Evolutionary conservation across 768 basidiomycete species (phyloP).

Genomic region (Phlebiopsis flavidoalba): DNA sequence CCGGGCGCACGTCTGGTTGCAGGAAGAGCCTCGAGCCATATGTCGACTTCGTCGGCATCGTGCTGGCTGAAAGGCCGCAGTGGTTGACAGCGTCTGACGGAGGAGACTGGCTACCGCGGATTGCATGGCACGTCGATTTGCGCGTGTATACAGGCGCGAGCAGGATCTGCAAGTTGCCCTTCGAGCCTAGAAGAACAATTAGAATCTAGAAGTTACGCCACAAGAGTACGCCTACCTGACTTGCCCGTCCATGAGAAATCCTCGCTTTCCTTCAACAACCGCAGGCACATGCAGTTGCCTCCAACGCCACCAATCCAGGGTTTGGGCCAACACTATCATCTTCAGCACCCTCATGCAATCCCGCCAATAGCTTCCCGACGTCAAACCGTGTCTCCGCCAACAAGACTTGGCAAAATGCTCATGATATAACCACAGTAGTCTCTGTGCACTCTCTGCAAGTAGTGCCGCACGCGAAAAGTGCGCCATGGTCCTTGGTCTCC

Average conservation of each 20-base stretch:
- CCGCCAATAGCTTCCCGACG: slow-evolving; percentile 68
- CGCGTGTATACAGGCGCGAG: slow-evolving; percentile 55
- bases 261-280: slow-evolving; percentile 68
- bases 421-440: slow-evolving; percentile 85
- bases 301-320: slow-evolving; percentile 45
- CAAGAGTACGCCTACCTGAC: slow-evolving; percentile 39
- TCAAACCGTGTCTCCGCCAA: slow-evolving; percentile 83
- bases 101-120: slow-evolving; percentile 51
- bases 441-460: slow-evolving; percentile 73
- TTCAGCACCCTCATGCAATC: slow-evolving; percentile 32
- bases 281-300: slow-evolving; percentile 75
- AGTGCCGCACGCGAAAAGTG: slow-evolving; percentile 48
- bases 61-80: slow-evolving; percentile 80
- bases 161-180: slow-evolving; percentile 69
- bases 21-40: slow-evolving; percentile 74
- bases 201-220: neutral
- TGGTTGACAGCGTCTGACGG: slow-evolving; percentile 57
- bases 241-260: slow-evolving; percentile 79
- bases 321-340: slow-evolving; percentile 17
- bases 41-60: slow-evolving; percentile 58
- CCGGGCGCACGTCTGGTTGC: slow-evolving; percentile 29
- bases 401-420: slow-evolving; percentile 64
- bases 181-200: slow-evolving; percentile 26
- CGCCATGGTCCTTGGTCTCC: slow-evolving; percentile 4
- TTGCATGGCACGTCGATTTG: slow-evolving; percentile 46